These are phyloP conservation scores for Globisporangium spinosum DNA, from an alignment of 352 stramenopile species.

Conservation along the genomic window DNA sequence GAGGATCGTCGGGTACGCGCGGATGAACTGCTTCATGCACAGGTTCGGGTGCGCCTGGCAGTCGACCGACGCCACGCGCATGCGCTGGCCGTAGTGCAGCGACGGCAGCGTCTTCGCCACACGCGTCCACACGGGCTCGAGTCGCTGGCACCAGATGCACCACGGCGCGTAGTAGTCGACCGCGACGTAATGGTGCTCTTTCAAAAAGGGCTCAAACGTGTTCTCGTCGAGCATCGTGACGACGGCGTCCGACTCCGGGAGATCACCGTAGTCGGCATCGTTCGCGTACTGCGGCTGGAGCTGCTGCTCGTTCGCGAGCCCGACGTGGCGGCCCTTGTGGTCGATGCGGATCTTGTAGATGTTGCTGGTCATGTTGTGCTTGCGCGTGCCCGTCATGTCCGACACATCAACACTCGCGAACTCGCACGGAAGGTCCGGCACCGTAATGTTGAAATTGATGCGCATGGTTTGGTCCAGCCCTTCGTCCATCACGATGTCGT, in stretches of 20 bases:
- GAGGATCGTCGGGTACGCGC: constrained; percentile 95
- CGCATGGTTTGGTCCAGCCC: constrained; percentile 82
- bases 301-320: constrained; percentile 86
- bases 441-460: constrained; percentile 99
- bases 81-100: constrained; percentile 78
- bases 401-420: constrained; percentile 96
- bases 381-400: constrained; percentile 96
- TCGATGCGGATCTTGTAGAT: constrained; percentile 95
- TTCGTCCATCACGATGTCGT: constrained; percentile 89
- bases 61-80: constrained; percentile 89
- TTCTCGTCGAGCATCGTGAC: constrained; percentile 76
- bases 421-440: constrained; percentile 96
- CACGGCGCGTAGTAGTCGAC: constrained; percentile 96
- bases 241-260: constrained; percentile 71
- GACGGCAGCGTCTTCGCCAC: constrained; percentile 89
- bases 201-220: constrained; percentile 91
- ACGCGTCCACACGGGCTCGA: constrained; percentile 95
- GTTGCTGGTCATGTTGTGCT: constrained; percentile 98
- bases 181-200: constrained; percentile 94
- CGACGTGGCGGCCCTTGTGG: constrained; percentile 80
- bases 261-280: constrained; percentile 60
- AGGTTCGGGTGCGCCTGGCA: constrained; percentile 92
- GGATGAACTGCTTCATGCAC: constrained; percentile 94
- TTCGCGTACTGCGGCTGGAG: constrained; percentile 71
- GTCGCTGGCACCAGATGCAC: constrained; percentile 96